Percentiles rank a stretch among this genome's conserved stretches.
phyloP scores from a whole-genome alignment of 129 eudicot genomes.

The Saussurea involucrata region DNA sequence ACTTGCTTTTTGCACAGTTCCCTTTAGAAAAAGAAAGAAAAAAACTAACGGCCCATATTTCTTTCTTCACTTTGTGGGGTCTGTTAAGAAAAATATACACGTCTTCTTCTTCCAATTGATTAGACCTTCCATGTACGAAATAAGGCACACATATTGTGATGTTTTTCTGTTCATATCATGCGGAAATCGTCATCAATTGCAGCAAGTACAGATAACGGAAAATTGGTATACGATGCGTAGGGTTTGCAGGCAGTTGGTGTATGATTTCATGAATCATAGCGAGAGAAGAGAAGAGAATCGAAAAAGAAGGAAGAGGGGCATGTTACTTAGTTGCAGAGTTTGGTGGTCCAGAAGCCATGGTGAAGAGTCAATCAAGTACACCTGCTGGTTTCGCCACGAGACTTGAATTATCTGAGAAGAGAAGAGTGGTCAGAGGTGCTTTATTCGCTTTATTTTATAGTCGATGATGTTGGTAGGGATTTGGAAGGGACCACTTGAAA shows the following conservation, averaged over 20 bases:
- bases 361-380: slow-evolving; percentile 34
- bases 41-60: slow-evolving; percentile 19
- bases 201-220: neutral
- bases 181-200: slow-evolving; percentile 15
- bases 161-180: slow-evolving; percentile 26
- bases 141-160: neutral
- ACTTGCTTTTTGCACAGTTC: neutral
- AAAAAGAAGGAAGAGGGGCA: neutral
- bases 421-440: slow-evolving; percentile 9
- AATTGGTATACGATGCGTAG: slow-evolving; percentile 14
- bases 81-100: slow-evolving; percentile 5
- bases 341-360: slow-evolving; percentile 27
- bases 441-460: neutral
- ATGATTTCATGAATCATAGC: neutral
- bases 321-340: neutral
- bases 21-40: neutral
- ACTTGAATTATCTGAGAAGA: neutral
- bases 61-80: slow-evolving; percentile 27
- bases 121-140: slow-evolving; percentile 26
- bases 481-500: too few relatives aligned
- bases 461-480: too few relatives aligned
- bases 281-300: neutral
- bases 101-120: slow-evolving; percentile 23
- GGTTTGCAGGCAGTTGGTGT: slow-evolving; percentile 17
- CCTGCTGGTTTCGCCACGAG: slow-evolving; percentile 25